These are phyloP conservation scores for Claviceps pazoutovae DNA, from an alignment of 2,329 filamentous ascomycete genomes.

Conservation along the genomic window DNA sequence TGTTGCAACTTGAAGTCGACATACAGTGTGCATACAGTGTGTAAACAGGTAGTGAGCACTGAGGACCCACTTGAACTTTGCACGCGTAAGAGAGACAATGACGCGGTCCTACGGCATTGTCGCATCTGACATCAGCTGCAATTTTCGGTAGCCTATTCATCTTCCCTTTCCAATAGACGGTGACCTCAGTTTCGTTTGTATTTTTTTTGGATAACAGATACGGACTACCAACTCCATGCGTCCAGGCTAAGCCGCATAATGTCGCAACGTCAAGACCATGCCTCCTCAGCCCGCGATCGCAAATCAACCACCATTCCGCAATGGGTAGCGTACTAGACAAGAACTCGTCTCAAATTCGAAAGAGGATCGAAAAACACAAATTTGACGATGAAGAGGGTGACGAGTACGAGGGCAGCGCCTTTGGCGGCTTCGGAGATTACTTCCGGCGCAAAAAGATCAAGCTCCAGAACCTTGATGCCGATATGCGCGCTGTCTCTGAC, in stretches of 20 bases:
- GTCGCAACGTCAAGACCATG: background rate
- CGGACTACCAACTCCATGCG: background rate
- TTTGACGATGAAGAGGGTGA: slow-evolving; percentile 78
- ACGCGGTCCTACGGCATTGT: background rate
- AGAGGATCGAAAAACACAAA: slow-evolving; percentile 48
- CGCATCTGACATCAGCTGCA: too few relatives aligned
- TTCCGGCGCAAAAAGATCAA: slow-evolving; percentile 95
- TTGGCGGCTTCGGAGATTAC: slow-evolving; percentile 84
- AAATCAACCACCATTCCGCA: background rate
- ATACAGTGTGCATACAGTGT: background rate
- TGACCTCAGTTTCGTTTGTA: background rate
- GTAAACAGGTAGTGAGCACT: background rate
- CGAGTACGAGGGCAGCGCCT: slow-evolving; percentile 76
- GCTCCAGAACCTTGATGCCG: slow-evolving; percentile 81
- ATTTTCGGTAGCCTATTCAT: background rate
- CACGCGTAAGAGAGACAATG: background rate
- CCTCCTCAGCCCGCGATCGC: background rate
- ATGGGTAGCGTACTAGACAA: slow-evolving; percentile 51
- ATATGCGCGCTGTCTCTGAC: slow-evolving; percentile 55
- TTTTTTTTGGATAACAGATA: background rate
- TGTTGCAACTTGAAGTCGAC: background rate
- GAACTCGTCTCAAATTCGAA: slow-evolving; percentile 47
- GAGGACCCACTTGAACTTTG: background rate
- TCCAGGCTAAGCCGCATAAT: background rate
- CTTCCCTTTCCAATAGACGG: background rate